Evolutionary conservation across 805 yeast genomes (phyloP).

Genomic region (Starmerella geochares): DNA sequence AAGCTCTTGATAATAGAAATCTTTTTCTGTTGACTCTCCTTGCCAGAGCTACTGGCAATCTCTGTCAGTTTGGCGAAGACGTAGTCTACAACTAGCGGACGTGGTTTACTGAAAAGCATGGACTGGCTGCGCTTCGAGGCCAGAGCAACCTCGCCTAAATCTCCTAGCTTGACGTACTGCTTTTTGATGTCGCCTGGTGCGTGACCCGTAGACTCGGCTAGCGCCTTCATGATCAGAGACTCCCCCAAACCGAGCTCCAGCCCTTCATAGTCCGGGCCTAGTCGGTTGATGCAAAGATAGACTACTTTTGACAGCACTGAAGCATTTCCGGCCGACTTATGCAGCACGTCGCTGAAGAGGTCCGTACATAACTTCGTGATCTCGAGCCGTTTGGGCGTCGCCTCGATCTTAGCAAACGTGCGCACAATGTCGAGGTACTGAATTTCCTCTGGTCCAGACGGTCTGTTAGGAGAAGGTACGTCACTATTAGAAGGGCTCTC

Average conservation of each 20-base stretch:
- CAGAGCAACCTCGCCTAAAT: conserved; percentile 80
- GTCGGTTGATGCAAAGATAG: conserved; percentile 73
- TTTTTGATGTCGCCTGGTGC: conserved; percentile 56
- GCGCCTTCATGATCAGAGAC: conserved; percentile 73
- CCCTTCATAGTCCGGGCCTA: conserved; percentile 95
- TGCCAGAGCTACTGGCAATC: conserved; percentile 71
- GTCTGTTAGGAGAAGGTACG: too few species aligned
- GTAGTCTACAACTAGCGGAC: conserved; percentile 57
- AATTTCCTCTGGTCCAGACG: conserved; percentile 14
- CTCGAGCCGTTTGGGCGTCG: conserved; percentile 71
- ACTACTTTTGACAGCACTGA: conserved; percentile 55
- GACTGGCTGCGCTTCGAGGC: conserved; percentile 76
- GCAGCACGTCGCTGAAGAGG: conserved; percentile 56
- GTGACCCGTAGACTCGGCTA: conserved; percentile 83
- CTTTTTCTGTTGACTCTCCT: conserved; percentile 70
- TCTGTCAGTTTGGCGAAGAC: conserved; percentile 67
- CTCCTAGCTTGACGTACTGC: conserved; percentile 74
- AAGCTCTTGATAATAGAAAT: conserved; percentile 68
- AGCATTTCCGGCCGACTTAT: conserved; percentile 37
- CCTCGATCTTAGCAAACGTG: conserved; percentile 67
- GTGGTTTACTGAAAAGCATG: conserved; percentile 78
- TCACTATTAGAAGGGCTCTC: not conserved
- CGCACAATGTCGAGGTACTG: conserved; percentile 42
- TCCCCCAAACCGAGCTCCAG: conserved; percentile 91
- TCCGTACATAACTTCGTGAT: conserved; percentile 66